Percentiles rank a stretch among this genome's conserved stretches.
Conservation (phyloP, 1,139 yeast species). For the Protomyces arabidopsidicola region DNA sequence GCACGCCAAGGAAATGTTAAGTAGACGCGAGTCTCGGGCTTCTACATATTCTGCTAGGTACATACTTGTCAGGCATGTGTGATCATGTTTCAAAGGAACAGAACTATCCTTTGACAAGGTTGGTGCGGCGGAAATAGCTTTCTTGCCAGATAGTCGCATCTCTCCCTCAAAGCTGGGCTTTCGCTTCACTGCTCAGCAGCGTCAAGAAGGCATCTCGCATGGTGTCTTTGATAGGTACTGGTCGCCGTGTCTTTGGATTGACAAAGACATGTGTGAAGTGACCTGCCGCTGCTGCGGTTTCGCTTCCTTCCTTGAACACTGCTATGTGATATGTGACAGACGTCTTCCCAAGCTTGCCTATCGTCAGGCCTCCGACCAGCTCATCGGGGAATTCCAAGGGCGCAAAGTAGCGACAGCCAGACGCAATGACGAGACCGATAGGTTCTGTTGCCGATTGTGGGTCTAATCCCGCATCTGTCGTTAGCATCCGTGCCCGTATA, state of each 20-base stretch:
- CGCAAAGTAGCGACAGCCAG: constrained; percentile 22
- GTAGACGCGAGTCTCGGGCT: no score
- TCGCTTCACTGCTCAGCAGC: not conserved
- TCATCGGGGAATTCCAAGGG: constrained; percentile 19
- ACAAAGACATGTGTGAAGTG: constrained; percentile 21
- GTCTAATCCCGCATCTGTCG: not conserved
- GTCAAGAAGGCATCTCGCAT: constrained; percentile 2
- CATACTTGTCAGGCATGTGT: no score
- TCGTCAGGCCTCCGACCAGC: constrained; percentile 3
- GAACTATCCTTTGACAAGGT: no score
- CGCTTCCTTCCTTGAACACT: not conserved
- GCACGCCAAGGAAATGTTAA: not conserved
- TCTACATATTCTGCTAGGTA: no score
- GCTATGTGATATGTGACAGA: constrained; percentile 18
- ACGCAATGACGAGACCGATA: constrained; percentile 18
- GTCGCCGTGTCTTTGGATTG: constrained; percentile 21
- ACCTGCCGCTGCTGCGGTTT: constrained; percentile 12
- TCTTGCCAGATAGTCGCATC: no score
- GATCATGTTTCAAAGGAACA: no score
- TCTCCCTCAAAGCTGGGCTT: not conserved
- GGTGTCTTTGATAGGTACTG: constrained; percentile 1
- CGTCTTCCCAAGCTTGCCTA: constrained; percentile 9
- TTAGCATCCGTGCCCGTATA: not conserved
- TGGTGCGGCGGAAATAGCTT: no score
- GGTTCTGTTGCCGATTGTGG: not conserved